Percentiles rank a stretch among this genome's conserved stretches.
Evolutionary conservation across 2,329 filamentous ascomycete genomes (phyloP).

Genomic region (Aureobasidium zeae): DNA sequence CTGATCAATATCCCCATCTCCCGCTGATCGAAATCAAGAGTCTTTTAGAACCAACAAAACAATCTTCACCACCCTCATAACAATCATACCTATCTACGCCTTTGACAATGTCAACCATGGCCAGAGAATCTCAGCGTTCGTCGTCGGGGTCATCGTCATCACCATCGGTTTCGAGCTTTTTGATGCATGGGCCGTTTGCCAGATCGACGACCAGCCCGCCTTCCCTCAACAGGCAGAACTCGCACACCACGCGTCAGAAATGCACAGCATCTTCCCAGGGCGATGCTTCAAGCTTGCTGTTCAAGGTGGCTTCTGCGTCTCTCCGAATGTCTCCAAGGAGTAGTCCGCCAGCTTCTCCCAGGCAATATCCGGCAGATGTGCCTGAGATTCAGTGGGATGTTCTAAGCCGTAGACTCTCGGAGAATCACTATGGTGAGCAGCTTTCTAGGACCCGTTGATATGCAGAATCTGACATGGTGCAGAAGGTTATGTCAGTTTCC

Average conservation of each 20-base stretch:
- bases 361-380: slow-evolving; percentile 6
- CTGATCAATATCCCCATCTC: neutral
- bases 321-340: slow-evolving; percentile 2
- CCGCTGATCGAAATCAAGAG: neutral
- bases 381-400: slow-evolving; percentile 13
- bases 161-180: slow-evolving; percentile 4
- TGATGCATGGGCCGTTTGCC: slow-evolving; percentile 21
- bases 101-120: slow-evolving; percentile 1
- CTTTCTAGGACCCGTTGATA: neutral
- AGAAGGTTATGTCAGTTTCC: slow-evolving; percentile 17
- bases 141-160: slow-evolving; percentile 10
- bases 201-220: slow-evolving; percentile 23
- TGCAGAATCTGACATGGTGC: neutral
- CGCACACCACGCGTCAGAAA: slow-evolving; percentile 21
- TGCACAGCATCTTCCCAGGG: neutral
- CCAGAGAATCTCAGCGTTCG: slow-evolving; percentile 11
- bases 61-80: neutral
- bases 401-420: slow-evolving; percentile 12
- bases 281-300: slow-evolving; percentile 6
- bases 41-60: neutral
- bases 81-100: neutral
- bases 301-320: slow-evolving; percentile 14
- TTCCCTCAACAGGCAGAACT: slow-evolving; percentile 25
- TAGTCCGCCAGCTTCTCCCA: slow-evolving; percentile 13
- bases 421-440: slow-evolving; percentile 12